These are phyloP conservation scores for Epichloe sibirici DNA, from an alignment of 2,329 filamentous ascomycete species.

Conservation along the genomic window DNA sequence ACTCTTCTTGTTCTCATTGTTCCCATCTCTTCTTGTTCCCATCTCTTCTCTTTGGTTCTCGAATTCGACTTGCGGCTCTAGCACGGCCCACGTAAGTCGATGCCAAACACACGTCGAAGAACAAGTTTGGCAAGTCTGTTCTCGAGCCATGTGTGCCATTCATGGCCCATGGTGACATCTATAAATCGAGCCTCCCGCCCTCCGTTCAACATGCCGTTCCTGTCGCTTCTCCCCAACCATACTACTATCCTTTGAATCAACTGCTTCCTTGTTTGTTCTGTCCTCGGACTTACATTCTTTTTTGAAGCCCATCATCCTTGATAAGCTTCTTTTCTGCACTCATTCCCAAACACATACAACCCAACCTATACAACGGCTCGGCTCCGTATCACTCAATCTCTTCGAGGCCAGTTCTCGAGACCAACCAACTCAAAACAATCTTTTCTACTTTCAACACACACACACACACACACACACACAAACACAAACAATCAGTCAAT, in stretches of 20 bases:
- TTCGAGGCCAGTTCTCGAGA: slow-evolving; percentile 8
- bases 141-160: not conserved
- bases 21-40: not conserved
- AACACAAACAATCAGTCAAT: slow-evolving; percentile 19
- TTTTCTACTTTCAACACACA: slow-evolving; percentile 4
- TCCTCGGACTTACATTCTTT: slow-evolving; percentile 15
- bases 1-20: not conserved
- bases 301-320: slow-evolving; percentile 11
- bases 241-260: not conserved
- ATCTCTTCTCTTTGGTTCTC: not conserved
- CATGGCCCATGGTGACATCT: not conserved
- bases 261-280: slow-evolving; percentile 3
- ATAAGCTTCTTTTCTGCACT: slow-evolving; percentile 3
- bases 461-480: slow-evolving; percentile 7
- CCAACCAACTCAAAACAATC: slow-evolving; percentile 8
- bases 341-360: not conserved
- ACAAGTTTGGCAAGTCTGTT: not conserved
- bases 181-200: slow-evolving; percentile 5
- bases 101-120: not conserved
- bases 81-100: not conserved
- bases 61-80: not conserved
- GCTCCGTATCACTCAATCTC: not conserved
- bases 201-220: not conserved
- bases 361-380: not conserved
- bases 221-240: not conserved